These are phyloP conservation scores for Spergularia marina DNA, from an alignment of 148 eudicot genomes.

Conservation along the genomic window DNA sequence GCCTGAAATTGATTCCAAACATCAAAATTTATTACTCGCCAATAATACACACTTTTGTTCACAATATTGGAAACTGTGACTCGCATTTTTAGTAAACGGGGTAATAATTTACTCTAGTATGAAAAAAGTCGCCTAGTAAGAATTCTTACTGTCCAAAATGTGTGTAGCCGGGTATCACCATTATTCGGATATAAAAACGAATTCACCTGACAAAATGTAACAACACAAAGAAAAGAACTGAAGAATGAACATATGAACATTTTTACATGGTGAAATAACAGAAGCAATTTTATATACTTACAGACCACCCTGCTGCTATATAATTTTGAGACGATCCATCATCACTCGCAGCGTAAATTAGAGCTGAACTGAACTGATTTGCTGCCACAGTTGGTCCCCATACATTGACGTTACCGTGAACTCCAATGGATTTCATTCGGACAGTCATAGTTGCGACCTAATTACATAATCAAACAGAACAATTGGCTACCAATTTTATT, in stretches of 20 bases:
- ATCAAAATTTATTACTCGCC: background rate
- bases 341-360: slow-evolving; percentile 18
- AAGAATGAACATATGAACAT: too few species aligned
- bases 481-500: background rate
- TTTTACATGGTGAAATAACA: too few species aligned
- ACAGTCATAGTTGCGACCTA: slow-evolving; percentile 16
- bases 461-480: too few species aligned
- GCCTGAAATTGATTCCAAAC: slow-evolving; percentile 10
- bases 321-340: slow-evolving; percentile 9
- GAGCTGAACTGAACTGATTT: slow-evolving; percentile 9
- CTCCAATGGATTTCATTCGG: slow-evolving; percentile 1
- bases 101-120: too few species aligned
- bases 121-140: too few species aligned
- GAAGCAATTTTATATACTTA: background rate
- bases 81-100: too few species aligned
- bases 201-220: background rate
- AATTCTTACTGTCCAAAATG: slow-evolving; percentile 11
- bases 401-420: slow-evolving; percentile 14
- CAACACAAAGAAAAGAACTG: background rate
- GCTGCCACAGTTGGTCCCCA: slow-evolving; percentile 20
- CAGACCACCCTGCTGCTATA: slow-evolving; percentile 27
- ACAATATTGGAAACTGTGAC: too few species aligned
- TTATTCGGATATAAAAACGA: background rate
- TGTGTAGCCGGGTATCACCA: background rate
- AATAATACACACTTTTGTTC: too few species aligned